Evolutionary conservation across 108 stramenopile species (phyloP).

Genomic region (Skeletonema marinoi): DNA sequence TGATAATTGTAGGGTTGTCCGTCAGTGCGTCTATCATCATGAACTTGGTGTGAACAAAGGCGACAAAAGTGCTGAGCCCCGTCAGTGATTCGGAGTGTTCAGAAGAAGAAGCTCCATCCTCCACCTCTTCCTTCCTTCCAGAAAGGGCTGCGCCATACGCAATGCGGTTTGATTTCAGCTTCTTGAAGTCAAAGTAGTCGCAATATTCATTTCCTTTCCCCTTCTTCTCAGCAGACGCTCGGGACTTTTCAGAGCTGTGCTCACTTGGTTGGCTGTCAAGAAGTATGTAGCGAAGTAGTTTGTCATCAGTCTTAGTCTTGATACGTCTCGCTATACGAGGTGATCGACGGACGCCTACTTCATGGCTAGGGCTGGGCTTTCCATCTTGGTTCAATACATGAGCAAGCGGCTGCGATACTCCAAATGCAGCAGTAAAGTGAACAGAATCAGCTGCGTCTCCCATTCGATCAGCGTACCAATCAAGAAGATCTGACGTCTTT

Average conservation of each 20-base stretch:
- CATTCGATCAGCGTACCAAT: constrained; percentile 43
- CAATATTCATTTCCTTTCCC: constrained; percentile 13
- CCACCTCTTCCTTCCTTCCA: constrained; percentile 4
- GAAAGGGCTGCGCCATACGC: constrained; percentile 30
- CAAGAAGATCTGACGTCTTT: constrained; percentile 28
- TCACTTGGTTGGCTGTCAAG: constrained; percentile 45
- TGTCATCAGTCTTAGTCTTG: neutral
- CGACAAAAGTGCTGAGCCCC: constrained; percentile 37
- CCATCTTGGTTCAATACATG: constrained; percentile 21
- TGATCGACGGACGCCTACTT: constrained; percentile 35
- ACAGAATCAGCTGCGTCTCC: constrained; percentile 18
- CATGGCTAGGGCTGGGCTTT: neutral
- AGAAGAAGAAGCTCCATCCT: neutral
- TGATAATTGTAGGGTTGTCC: constrained; percentile 38
- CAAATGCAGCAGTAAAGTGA: constrained; percentile 42
- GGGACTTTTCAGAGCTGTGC: constrained; percentile 14
- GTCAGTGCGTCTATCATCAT: constrained; percentile 37
- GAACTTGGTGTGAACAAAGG: constrained; percentile 41
- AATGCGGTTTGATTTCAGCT: constrained; percentile 21
- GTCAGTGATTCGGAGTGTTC: constrained; percentile 9
- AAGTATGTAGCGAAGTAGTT: constrained; percentile 34
- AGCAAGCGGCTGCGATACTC: constrained; percentile 33
- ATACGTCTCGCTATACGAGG: constrained; percentile 24
- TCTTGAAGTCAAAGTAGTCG: constrained; percentile 39
- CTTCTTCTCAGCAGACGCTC: constrained; percentile 23